Base-by-base conservation (phyloP, 176 grass and related monocot genomes). In the Zizania latifolia region DNA sequence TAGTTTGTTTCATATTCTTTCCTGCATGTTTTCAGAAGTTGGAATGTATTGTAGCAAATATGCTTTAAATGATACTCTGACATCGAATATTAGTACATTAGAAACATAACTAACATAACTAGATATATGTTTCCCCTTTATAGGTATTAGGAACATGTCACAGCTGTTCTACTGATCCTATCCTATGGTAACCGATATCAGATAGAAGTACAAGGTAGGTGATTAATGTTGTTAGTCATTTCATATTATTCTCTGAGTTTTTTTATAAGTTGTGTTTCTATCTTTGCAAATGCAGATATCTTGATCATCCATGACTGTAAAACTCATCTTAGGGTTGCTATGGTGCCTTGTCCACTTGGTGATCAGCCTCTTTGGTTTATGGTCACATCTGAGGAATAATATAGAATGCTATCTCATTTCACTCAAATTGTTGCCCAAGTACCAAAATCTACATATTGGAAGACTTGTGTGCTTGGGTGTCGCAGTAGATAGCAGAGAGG, bases 401-500 rank as follows among this genome's bases (percentile, higher is more conserved):
- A 56, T 94, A 21, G 58, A 81, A 74, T 88, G 78, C 28, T 83
- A 70, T 70, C 75, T 83, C 24, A 86, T 94, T 76, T 83, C 65
- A 62, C 77, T 60, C 58, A 53, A 62, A 23, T 43, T 90, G 39
- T 67, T 88, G 30, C 53, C 23, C 8, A 88, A 90, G 75, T 94
- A 94, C 72, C 58, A 26, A 71, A 74, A 86, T 78, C 64, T 94
- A 31, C 71, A 60, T 24, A 68, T 83, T 60, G 68, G 83, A 9
- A 78, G 56, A 48, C 88, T 90, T 41, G 62, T 44, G 6, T 79
- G 54, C 40, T 67, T 94, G 71, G 88, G 85, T 16, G 51, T 90
- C 70, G 85, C 84, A 44, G 73, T 94, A 51, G 88, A 90, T 41
- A 90, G 88, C 48, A 77, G 87, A 84, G 92, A 90, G 76, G 79